A percentile compares a stretch with the other conserved stretches of the same genome.
phyloP scores from a whole-genome alignment of 1,284 basidiomycete species.

The Ustilago cynodontis region DNA sequence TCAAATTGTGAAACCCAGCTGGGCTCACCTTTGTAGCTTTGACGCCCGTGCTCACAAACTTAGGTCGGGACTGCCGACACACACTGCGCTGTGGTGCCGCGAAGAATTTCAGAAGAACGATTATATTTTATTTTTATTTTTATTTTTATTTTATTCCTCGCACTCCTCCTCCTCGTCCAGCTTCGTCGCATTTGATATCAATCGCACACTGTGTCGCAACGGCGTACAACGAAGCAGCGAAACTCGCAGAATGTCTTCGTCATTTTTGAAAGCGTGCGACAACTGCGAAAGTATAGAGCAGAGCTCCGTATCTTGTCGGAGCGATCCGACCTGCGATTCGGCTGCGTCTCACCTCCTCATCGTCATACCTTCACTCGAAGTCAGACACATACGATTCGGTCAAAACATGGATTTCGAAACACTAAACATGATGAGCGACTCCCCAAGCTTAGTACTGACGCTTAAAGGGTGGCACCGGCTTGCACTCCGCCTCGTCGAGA shows the following conservation, averaged over 20 bases:
- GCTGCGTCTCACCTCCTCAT: neutral
- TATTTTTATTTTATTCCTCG: neutral
- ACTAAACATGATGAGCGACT: neutral
- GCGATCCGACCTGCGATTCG: neutral
- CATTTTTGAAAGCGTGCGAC: neutral
- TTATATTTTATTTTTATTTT: neutral
- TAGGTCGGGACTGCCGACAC: too few relatives aligned
- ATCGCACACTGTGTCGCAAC: neutral
- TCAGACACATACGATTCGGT: neutral
- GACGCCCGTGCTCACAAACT: constrained; percentile 1
- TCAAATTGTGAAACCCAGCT: constrained; percentile 3
- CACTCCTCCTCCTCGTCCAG: constrained; percentile 7
- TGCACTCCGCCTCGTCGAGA: constrained; percentile 96
- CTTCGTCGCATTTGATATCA: neutral
- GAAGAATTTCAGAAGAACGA: neutral
- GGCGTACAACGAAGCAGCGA: neutral
- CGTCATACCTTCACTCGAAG: neutral
- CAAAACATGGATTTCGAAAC: neutral
- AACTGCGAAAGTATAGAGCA: neutral
- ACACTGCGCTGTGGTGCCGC: too few relatives aligned
- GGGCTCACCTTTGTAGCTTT: neutral
- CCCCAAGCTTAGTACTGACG: constrained; percentile 54
- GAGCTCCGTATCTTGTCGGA: neutral
- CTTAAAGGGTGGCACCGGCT: constrained; percentile 70
- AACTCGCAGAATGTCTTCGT: neutral